phyloP scores from a whole-genome alignment of 345 rosid species.

The Eucalyptus tenuipes region DNA sequence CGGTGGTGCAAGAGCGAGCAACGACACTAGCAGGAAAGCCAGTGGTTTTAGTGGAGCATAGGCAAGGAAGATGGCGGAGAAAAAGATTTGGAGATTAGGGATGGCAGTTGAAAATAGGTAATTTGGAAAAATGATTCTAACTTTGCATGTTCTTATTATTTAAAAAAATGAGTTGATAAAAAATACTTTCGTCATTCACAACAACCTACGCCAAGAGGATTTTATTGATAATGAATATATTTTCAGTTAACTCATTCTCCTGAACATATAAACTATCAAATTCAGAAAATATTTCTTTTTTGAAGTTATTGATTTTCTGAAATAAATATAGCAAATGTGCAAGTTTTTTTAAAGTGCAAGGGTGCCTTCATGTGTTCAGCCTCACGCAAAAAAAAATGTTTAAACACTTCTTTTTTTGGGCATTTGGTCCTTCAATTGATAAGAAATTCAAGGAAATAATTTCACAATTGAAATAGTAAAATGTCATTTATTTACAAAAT shows the following conservation, averaged over 20 bases:
- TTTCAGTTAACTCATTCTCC: too few species aligned
- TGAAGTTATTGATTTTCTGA: too few species aligned
- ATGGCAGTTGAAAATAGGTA: neutral
- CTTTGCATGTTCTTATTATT: too few species aligned
- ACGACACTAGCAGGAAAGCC: neutral
- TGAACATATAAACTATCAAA: too few species aligned
- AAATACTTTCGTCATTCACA: too few species aligned
- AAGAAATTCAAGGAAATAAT: neutral
- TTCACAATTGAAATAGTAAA: neutral
- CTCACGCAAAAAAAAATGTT: neutral
- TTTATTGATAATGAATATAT: too few species aligned
- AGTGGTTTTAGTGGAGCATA: neutral
- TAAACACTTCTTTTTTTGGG: neutral
- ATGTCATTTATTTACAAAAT: neutral
- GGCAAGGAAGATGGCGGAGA: neutral
- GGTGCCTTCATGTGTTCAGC: too few species aligned
- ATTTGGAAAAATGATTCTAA: neutral
- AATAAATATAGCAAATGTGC: too few species aligned
- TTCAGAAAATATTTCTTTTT: too few species aligned
- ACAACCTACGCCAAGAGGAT: too few species aligned
- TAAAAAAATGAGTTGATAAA: too few species aligned
- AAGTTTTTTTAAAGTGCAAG: too few species aligned
- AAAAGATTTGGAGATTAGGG: neutral
- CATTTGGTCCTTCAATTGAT: neutral
- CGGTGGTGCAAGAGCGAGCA: neutral